Evolutionary conservation across 1,284 basidiomycete species (phyloP).

Genomic region (Takashimella koratensis): DNA sequence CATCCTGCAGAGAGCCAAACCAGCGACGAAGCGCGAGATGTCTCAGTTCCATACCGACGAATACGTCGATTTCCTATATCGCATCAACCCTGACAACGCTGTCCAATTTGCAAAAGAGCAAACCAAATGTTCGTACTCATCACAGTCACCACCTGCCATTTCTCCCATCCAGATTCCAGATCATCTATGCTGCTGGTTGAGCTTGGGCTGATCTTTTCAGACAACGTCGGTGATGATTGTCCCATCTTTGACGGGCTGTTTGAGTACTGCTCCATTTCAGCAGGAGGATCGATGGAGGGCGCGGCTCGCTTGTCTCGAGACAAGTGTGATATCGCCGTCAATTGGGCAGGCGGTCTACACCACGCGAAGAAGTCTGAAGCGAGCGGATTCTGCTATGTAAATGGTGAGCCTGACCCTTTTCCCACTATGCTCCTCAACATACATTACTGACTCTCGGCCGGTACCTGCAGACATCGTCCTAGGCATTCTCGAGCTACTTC

Average conservation of each 20-base stretch:
- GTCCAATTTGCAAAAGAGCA: slow-evolving; percentile 88
- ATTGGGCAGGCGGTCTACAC: slow-evolving; percentile 97
- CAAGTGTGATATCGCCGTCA: slow-evolving; percentile 98
- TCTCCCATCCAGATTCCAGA: no score
- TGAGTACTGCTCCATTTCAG: slow-evolving; percentile 97
- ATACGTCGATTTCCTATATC: slow-evolving; percentile 83
- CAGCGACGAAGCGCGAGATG: slow-evolving; percentile 97
- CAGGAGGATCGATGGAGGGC: slow-evolving; percentile 99
- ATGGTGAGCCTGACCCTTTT: slow-evolving; percentile 58
- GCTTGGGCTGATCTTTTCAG: slow-evolving; percentile 45
- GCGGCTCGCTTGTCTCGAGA: slow-evolving; percentile 91
- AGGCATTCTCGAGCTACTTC: slow-evolving; percentile 88
- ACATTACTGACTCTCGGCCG: neutral
- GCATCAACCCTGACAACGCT: slow-evolving; percentile 81
- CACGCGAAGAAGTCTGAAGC: slow-evolving; percentile 99
- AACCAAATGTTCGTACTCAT: slow-evolving; percentile 78
- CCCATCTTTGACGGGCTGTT: slow-evolving; percentile 97
- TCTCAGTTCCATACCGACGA: slow-evolving; percentile 93
- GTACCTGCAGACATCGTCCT: slow-evolving; percentile 80
- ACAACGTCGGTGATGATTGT: slow-evolving; percentile 92
- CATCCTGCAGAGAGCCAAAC: slow-evolving; percentile 93
- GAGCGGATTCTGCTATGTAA: slow-evolving; percentile 97
- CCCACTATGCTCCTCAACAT: neutral
- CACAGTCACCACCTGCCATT: no score
- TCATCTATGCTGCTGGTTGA: neutral